phyloP scores from a whole-genome alignment of 164 flowering plant species.

The Stephania yunnanensis region DNA sequence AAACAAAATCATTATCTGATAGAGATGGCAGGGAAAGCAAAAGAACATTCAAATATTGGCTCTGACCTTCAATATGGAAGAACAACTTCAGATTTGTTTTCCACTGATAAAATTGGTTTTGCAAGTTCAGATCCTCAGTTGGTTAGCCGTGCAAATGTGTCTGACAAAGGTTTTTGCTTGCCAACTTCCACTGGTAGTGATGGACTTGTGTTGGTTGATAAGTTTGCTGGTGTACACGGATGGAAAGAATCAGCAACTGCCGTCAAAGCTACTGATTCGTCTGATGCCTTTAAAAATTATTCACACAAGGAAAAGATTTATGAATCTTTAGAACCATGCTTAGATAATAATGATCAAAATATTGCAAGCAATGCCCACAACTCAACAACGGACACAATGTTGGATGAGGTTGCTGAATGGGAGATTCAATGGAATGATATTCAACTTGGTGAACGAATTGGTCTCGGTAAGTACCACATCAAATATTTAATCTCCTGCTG shows the following conservation, averaged over 20 bases:
- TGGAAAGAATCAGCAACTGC: conserved; percentile 15
- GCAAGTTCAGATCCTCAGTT: neutral
- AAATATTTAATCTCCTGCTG: neutral
- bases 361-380: conserved; percentile 19
- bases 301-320: conserved; percentile 19
- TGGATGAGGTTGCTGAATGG: conserved; percentile 74
- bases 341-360: conserved; percentile 17
- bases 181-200: conserved; percentile 25
- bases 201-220: conserved; percentile 24
- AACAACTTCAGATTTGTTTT: conserved; percentile 3
- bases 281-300: conserved; percentile 11
- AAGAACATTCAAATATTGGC: conserved; percentile 5
- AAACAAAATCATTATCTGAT: conserved; percentile 16
- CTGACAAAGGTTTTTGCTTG: conserved; percentile 11
- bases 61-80: neutral
- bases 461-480: conserved; percentile 63
- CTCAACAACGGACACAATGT: conserved; percentile 38
- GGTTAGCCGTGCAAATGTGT: conserved; percentile 9
- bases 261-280: conserved; percentile 13
- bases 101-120: neutral
- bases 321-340: conserved; percentile 11
- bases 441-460: conserved; percentile 90
- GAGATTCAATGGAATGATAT: conserved; percentile 97
- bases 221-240: conserved; percentile 11
- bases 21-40: conserved; percentile 13